These are phyloP conservation scores for Hypericum perforatum DNA, from an alignment of 345 rosid species.

Conservation along the genomic window DNA sequence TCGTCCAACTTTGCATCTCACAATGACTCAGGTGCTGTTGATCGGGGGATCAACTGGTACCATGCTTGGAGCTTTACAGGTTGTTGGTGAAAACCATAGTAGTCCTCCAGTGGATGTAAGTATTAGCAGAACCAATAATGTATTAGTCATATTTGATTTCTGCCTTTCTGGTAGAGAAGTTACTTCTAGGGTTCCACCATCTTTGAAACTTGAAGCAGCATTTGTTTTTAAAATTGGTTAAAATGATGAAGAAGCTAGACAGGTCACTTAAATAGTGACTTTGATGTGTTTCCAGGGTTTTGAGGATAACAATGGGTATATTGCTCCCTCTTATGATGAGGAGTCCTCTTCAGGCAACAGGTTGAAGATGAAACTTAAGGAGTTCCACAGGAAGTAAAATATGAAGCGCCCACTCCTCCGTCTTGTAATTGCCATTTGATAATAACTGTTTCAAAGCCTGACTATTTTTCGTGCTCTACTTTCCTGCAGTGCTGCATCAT, in stretches of 20 bases:
- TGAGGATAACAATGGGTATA: constrained; percentile 50
- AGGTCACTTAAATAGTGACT: neutral
- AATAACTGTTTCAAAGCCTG: neutral
- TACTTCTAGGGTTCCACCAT: too few species aligned
- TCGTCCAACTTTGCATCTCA: neutral
- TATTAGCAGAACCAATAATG: constrained; percentile 3
- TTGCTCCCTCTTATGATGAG: constrained; percentile 50
- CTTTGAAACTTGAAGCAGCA: too few species aligned
- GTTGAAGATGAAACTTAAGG: constrained; percentile 72
- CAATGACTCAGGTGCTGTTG: constrained; percentile 52
- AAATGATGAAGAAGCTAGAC: too few species aligned
- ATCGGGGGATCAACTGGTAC: constrained; percentile 99
- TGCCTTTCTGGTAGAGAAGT: too few species aligned
- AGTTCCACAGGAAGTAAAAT: constrained; percentile 63
- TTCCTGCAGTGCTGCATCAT: constrained; percentile 57
- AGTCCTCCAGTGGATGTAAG: constrained; percentile 65
- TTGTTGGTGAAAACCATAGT: constrained; percentile 72
- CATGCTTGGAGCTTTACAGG: constrained; percentile 91
- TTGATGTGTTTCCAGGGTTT: constrained; percentile 29
- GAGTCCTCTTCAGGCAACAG: constrained; percentile 62
- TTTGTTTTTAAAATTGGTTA: too few species aligned
- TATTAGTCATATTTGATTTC: neutral
- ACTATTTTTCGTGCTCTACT: neutral
- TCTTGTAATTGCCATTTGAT: too few species aligned
- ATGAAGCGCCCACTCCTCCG: constrained; percentile 3